These are phyloP conservation scores for Ogataea nakhonphanomensis DNA, from an alignment of 805 yeast genomes.

Conservation along the genomic window DNA sequence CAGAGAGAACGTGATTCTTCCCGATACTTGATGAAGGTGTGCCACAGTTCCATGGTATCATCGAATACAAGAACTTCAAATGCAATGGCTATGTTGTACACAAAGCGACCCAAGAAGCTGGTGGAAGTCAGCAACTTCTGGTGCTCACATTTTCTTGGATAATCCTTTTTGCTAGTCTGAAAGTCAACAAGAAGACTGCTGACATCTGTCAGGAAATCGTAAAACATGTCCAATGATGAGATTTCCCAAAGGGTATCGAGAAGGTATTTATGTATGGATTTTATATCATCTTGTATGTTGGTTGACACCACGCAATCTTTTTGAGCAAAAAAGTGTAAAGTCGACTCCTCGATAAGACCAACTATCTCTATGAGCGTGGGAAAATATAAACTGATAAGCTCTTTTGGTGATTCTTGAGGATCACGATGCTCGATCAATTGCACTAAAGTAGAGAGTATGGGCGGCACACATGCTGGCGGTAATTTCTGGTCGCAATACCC, in stretches of 20 bases:
- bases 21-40: conserved; percentile 37
- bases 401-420: conserved; percentile 8
- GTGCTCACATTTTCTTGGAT: not conserved
- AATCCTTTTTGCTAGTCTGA: conserved; percentile 1
- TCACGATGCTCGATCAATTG: conserved; percentile 36
- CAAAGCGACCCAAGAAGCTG: conserved; percentile 47
- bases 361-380: conserved; percentile 27
- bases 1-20: conserved; percentile 21
- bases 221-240: conserved; percentile 46
- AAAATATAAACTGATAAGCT: conserved; percentile 19
- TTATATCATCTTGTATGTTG: conserved; percentile 23
- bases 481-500: conserved; percentile 42
- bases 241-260: conserved; percentile 44
- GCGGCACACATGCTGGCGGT: conserved; percentile 37
- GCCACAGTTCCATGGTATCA: conserved; percentile 42
- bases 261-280: conserved; percentile 31
- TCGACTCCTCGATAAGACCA: conserved; percentile 15
- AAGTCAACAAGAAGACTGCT: conserved; percentile 34
- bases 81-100: conserved; percentile 37
- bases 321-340: conserved; percentile 7
- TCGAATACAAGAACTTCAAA: conserved; percentile 46
- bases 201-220: conserved; percentile 34
- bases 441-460: conserved; percentile 41
- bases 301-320: conserved; percentile 1
- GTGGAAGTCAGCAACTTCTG: conserved; percentile 32